Evolutionary conservation across 1,284 basidiomycete species (phyloP).

Genomic region (Athelia psychrophila): DNA sequence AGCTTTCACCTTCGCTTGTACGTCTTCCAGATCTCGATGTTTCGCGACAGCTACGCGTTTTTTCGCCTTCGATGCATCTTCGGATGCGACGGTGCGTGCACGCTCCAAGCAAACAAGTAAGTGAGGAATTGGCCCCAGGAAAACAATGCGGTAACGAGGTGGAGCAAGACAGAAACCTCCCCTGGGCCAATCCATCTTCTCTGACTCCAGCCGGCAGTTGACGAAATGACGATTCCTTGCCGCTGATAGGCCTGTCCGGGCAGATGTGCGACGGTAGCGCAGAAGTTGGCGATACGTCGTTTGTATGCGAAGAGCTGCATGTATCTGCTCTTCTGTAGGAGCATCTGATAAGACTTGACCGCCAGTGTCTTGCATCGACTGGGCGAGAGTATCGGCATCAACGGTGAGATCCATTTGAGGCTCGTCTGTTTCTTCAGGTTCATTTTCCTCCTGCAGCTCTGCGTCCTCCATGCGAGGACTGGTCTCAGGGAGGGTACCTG

Average conservation of each 20-base stretch:
- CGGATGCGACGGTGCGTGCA: constrained; percentile 22
- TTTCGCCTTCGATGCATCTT: constrained; percentile 32
- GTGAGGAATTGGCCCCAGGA: constrained; percentile 49
- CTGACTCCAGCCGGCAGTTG: constrained; percentile 28
- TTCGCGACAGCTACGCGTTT: constrained; percentile 24
- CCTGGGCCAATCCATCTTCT: constrained; percentile 29
- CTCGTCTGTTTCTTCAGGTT: not conserved
- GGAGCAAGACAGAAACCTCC: constrained; percentile 41
- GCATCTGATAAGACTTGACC: constrained; percentile 14
- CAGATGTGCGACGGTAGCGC: constrained; percentile 15
- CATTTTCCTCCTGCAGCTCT: not conserved
- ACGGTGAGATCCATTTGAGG: constrained; percentile 8
- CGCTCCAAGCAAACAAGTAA: constrained; percentile 43
- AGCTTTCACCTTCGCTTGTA: constrained; percentile 25
- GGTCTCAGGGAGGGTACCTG: no score
- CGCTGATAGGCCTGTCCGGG: constrained; percentile 20
- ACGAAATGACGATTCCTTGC: constrained; percentile 27
- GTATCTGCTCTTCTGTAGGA: constrained; percentile 26
- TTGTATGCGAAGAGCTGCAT: constrained; percentile 26
- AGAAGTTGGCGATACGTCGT: constrained; percentile 22
- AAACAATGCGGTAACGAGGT: constrained; percentile 24
- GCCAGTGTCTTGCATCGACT: constrained; percentile 10
- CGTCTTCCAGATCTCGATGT: constrained; percentile 31
- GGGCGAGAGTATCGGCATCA: constrained; percentile 9
- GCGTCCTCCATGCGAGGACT: not conserved